Evolutionary conservation across 352 stramenopile species (phyloP).

Genomic region (Globisporangium emineosum): DNA sequence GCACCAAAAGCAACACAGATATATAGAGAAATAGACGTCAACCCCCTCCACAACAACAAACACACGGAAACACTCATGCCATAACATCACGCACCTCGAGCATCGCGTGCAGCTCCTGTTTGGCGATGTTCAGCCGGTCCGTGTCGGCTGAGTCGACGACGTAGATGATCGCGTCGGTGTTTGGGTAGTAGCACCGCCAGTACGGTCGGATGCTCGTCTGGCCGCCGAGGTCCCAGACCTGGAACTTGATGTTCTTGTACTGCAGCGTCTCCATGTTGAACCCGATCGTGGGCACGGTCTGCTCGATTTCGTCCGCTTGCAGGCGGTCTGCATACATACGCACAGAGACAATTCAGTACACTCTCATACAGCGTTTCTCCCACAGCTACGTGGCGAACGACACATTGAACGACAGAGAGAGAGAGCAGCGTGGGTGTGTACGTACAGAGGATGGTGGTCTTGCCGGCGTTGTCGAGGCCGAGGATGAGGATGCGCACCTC

Average conservation of each 20-base stretch:
- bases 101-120: constrained; percentile 97
- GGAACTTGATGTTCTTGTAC: constrained; percentile 95
- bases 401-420: background rate
- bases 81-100: constrained; percentile 71
- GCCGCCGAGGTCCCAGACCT: constrained; percentile 99
- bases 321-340: constrained; percentile 50
- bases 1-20: constrained; percentile 2
- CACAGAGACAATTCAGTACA: background rate
- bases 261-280: constrained; percentile 95
- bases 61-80: background rate
- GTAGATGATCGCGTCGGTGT: constrained; percentile 98
- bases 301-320: constrained; percentile 94
- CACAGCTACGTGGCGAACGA: background rate
- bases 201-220: constrained; percentile 99
- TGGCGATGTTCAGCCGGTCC: constrained; percentile 96
- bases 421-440: constrained; percentile 10
- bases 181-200: constrained; percentile 99
- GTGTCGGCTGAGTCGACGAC: constrained; percentile 95
- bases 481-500: constrained; percentile 99
- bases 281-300: constrained; percentile 99
- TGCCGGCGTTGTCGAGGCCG: constrained; percentile 99
- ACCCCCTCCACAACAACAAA: background rate
- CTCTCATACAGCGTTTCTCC: background rate
- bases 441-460: constrained; percentile 99
- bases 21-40: background rate